These are phyloP conservation scores for Didymella exigua DNA, from an alignment of 2,329 filamentous ascomycete genomes.

Conservation along the genomic window DNA sequence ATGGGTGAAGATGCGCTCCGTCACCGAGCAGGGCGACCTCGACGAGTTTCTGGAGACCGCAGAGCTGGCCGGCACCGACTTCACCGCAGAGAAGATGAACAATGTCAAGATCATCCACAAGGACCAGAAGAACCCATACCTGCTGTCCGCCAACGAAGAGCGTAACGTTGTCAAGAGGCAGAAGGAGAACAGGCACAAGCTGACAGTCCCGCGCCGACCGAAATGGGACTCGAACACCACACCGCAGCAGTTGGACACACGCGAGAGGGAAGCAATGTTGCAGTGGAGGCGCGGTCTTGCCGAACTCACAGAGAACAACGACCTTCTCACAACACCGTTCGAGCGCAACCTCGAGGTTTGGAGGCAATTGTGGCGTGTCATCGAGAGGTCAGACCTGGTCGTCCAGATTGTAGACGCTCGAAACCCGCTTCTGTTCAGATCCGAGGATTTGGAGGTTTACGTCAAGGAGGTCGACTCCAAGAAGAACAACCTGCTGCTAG, in stretches of 20 bases:
- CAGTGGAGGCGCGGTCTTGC: slow-evolving; percentile 90
- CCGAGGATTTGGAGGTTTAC: slow-evolving; percentile 89
- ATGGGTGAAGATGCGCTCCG: slow-evolving; percentile 99
- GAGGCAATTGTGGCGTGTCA: slow-evolving; percentile 97
- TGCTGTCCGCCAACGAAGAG: slow-evolving; percentile 86
- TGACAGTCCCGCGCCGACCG: slow-evolving; percentile 90
- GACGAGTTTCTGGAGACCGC: slow-evolving; percentile 97
- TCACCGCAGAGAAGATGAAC: slow-evolving; percentile 98
- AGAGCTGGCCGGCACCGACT: slow-evolving; percentile 96
- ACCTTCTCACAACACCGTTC: slow-evolving; percentile 96
- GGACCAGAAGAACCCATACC: slow-evolving; percentile 93
- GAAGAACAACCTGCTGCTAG: slow-evolving; percentile 89
- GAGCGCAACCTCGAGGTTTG: slow-evolving; percentile 97
- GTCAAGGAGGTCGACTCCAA: slow-evolving; percentile 88
- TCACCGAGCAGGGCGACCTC: slow-evolving; percentile 94
- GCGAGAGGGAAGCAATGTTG: slow-evolving; percentile 80
- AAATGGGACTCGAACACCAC: slow-evolving; percentile 88
- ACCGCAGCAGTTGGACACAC: slow-evolving; percentile 75
- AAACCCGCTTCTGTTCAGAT: slow-evolving; percentile 92
- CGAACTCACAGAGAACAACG: slow-evolving; percentile 90
- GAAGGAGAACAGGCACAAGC: slow-evolving; percentile 73
- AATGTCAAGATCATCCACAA: slow-evolving; percentile 98
- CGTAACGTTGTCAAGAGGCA: slow-evolving; percentile 79
- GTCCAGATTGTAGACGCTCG: slow-evolving; percentile 98
- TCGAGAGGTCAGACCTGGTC: slow-evolving; percentile 91